A percentile compares a stretch with the other conserved stretches of the same genome.
These are phyloP conservation scores for Thermochaetoides thermophila DNA, from an alignment of 495 filamentous ascomycete species.

Conservation along the genomic window DNA sequence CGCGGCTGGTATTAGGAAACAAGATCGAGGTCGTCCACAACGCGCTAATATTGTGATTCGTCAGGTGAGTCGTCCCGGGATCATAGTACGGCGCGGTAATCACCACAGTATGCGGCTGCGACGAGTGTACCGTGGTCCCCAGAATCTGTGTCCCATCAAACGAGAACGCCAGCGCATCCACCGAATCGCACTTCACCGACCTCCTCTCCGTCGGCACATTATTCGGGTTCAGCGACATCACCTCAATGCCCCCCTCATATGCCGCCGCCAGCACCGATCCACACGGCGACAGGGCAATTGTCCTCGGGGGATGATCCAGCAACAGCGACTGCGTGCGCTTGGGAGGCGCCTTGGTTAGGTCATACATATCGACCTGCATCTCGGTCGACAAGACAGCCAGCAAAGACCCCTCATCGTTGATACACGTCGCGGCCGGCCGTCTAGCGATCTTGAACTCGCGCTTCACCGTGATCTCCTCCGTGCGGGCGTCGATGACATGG, in stretches of 20 bases:
- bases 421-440: constrained; percentile 62
- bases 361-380: constrained; percentile 71
- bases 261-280: constrained; percentile 75
- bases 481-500: constrained; percentile 55
- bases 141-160: constrained; percentile 73
- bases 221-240: constrained; percentile 54
- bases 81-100: constrained; percentile 71
- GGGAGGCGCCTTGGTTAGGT: constrained; percentile 44
- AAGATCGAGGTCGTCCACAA: constrained; percentile 84
- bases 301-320: constrained; percentile 59
- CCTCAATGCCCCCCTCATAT: constrained; percentile 75
- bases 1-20: constrained; percentile 62
- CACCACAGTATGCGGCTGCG: constrained; percentile 55
- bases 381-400: constrained; percentile 70
- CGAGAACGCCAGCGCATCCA: constrained; percentile 70
- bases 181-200: constrained; percentile 65
- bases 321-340: constrained; percentile 54
- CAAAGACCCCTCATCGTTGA: constrained; percentile 60
- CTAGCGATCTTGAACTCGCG: constrained; percentile 68
- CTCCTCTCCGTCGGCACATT: constrained; percentile 53
- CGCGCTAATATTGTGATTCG: constrained; percentile 53
- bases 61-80: constrained; percentile 37
- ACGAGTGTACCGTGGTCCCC: constrained; percentile 53
- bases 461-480: constrained; percentile 42
- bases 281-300: constrained; percentile 66